These are phyloP conservation scores for Alternaria ventricosa DNA, from an alignment of 2,329 filamentous ascomycete species.

Conservation along the genomic window DNA sequence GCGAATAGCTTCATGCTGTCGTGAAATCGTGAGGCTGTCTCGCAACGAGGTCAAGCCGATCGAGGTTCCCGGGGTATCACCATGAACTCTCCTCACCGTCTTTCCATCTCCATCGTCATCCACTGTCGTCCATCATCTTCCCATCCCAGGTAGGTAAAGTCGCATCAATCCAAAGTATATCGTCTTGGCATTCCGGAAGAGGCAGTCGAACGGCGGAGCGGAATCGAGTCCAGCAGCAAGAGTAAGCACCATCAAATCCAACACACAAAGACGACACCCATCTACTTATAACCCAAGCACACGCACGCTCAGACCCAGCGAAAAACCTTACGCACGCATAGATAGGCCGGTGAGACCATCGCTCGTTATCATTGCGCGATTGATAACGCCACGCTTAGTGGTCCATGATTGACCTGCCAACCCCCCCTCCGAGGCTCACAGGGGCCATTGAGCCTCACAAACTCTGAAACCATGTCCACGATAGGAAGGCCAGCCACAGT, in stretches of 20 bases:
- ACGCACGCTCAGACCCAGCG: neutral
- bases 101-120: neutral
- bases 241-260: neutral
- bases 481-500: neutral
- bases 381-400: constrained; percentile 45
- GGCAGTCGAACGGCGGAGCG: constrained; percentile 14
- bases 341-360: constrained; percentile 32
- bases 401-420: constrained; percentile 5
- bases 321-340: neutral
- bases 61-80: neutral
- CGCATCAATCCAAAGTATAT: neutral
- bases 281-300: constrained; percentile 23
- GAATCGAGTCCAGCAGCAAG: neutral
- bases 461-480: constrained; percentile 2
- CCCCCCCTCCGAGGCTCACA: constrained; percentile 13
- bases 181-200: constrained; percentile 17
- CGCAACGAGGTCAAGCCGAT: neutral
- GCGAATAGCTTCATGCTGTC: constrained; percentile 1
- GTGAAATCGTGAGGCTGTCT: neutral
- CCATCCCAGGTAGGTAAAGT: constrained; percentile 1
- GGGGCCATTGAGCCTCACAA: constrained; percentile 13
- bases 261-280: neutral
- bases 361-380: constrained; percentile 47
- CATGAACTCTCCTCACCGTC: neutral
- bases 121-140: neutral